Percentiles rank a stretch among this genome's conserved stretches.
phyloP scores from a whole-genome alignment of 495 filamentous ascomycete genomes.

The Cudoniella acicularis region DNA sequence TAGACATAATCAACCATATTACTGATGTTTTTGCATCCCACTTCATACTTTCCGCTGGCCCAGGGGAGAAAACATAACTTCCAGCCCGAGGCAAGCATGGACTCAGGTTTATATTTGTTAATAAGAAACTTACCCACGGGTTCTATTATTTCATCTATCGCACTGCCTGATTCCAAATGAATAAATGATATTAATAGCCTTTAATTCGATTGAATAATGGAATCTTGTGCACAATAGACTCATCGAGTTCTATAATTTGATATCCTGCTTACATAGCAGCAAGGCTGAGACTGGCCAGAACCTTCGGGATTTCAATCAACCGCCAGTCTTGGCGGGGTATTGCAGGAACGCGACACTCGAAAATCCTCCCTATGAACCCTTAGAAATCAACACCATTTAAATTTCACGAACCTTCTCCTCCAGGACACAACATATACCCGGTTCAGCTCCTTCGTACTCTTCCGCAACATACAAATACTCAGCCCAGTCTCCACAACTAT shows the following conservation, averaged over 20 bases:
- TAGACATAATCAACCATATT: background rate
- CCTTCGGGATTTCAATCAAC: slow-evolving; percentile 10
- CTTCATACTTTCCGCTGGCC: too few relatives aligned
- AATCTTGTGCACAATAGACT: too few relatives aligned
- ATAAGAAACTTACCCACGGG: too few relatives aligned
- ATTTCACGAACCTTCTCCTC: background rate
- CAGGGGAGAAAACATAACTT: too few relatives aligned
- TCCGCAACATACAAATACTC: slow-evolving; percentile 11
- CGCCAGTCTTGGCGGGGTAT: slow-evolving; percentile 2
- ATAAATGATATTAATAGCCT: too few relatives aligned
- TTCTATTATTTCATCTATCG: too few relatives aligned
- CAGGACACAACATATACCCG: background rate
- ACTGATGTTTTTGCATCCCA: background rate
- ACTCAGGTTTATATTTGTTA: too few relatives aligned
- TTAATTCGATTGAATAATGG: too few relatives aligned
- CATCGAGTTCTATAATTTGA: background rate
- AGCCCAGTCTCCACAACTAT: background rate
- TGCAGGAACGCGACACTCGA: background rate
- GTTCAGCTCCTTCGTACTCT: slow-evolving; percentile 1
- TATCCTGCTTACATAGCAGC: slow-evolving; percentile 4
- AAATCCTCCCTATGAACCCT: background rate
- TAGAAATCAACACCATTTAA: slow-evolving; percentile 13
- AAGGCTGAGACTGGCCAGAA: background rate
- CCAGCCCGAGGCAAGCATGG: too few relatives aligned
- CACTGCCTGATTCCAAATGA: too few relatives aligned